Base-by-base conservation (phyloP, 768 basidiomycete genomes). In the Terana coerulea region DNA sequence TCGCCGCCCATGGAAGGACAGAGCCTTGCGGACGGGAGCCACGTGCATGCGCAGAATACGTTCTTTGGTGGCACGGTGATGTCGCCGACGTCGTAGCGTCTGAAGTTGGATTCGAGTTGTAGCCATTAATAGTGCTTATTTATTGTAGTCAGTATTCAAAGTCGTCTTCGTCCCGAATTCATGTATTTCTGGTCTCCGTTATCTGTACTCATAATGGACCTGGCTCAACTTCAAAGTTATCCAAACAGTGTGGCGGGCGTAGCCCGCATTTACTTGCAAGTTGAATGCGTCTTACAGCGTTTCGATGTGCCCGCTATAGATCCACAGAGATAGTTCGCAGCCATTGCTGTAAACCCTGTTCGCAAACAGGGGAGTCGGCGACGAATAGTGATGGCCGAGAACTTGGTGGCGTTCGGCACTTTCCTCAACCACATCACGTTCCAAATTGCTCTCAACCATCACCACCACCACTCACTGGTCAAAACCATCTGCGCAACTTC, bases 1-100 rank as follows among this genome's bases (percentile, higher is more conserved):
- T 57, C 55, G 33, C 55, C 55, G 4, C 29, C 17, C 8, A 34
- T 33, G 30, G 31, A 46, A 11, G 19, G 14, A 8, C 45, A 30
- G 19, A 22, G 31, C 6, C 45, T 46, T 14, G 45, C 15, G 14
- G 45, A 46, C 25, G 9, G 17, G 1, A 5, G n/a, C 21, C n/a
- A n/a, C n/a, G n/a, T n/a, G n/a, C n/a, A n/a, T n/a, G 21, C 39
- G 29, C 45, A 29, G 30, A 46, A 5, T 3, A 5, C 39, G 21
- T 46, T 46, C 30, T 46, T 33, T 19, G 37, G 37, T 3, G 45
- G 45, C 12, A 22, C 30, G 17, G 19, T 46, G 9, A 7, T 46
- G 28, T 46, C 45, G 19, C 45, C 45, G 11, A 22, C 45, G 45
- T 33, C 31, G 15, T 46, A 46, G 28, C 6, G 45, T 9, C 8